Base-by-base conservation (phyloP, 129 eudicot species). In the Chrysanthemum lavandulifolium region DNA sequence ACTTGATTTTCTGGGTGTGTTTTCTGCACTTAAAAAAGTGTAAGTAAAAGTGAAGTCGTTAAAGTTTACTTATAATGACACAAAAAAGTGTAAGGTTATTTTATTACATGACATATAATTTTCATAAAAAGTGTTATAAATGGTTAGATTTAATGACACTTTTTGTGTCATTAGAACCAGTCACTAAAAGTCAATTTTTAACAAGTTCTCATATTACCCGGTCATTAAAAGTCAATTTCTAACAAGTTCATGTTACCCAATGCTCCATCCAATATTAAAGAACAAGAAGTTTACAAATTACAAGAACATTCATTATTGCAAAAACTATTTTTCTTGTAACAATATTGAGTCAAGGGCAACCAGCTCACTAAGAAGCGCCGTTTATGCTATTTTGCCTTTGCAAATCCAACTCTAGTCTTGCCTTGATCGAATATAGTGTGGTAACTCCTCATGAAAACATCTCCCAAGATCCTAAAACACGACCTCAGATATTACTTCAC, bases 401-500 rank as follows among this genome's bases (percentile, higher is more conserved):
- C 93, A 54, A 91, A 91, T 67, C 97, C 97, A 65, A 91, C 83
- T 70, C 86, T 78, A 48, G 75, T 33, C 10, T 89, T 89, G 25
- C 96, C 96, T 52, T 58, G 79, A 66, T 92, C 98, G 53, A 92
- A 92, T 36, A 86, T 83, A 0, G 98, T 92, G 63, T 89, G 98
- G 77, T 92, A 92, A 47, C 83, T 77, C 48, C 97, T 96, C 96
- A 92, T 92, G 69, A 92, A 92, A 61, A 92, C 78, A 45, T 92
- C 98, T 55, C 98, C 98, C 83, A 92, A 67, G 45, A 92, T 85
- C 98, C 96, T 92, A 82, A 76, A 83, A 15, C 36, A 68, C 64
- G 12, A 31, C 59, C 16, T 5, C 29, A 67, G 1, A 55, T 57
- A 67, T 67, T 57, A 75, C 51, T 25, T 21, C 19, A 76, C 14